Conservation (phyloP, 106 monocot species). For the Chionographis japonica region DNA sequence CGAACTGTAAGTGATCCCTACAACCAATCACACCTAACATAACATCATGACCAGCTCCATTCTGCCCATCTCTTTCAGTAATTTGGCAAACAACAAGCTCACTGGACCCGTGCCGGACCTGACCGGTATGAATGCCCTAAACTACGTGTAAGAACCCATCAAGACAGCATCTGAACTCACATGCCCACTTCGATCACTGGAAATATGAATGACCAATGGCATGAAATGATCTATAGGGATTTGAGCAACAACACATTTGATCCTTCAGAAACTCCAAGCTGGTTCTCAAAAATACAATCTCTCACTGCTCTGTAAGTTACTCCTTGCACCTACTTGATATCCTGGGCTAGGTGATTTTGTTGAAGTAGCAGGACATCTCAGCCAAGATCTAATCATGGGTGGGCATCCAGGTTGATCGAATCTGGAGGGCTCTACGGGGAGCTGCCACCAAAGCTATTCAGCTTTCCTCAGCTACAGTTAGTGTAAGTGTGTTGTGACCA, state of each 20-base stretch:
- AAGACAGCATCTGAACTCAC: not conserved
- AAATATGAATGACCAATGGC: not conserved
- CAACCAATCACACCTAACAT: not conserved
- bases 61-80: slow-evolving; percentile 28
- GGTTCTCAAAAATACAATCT: slow-evolving; percentile 34
- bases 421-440: slow-evolving; percentile 37
- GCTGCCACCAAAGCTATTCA: slow-evolving; percentile 43
- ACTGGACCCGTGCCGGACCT: slow-evolving; percentile 64
- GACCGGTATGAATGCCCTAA: slow-evolving; percentile 41
- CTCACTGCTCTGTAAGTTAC: slow-evolving; percentile 49
- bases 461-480: slow-evolving; percentile 37
- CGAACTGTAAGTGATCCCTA: slow-evolving; percentile 40
- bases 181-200: not conserved
- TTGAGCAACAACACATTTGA: slow-evolving; percentile 76
- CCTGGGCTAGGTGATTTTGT: not conserved
- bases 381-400: not conserved
- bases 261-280: slow-evolving; percentile 43
- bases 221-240: slow-evolving; percentile 38
- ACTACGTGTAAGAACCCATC: slow-evolving; percentile 55
- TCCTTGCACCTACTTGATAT: too few species aligned
- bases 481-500: slow-evolving; percentile 30
- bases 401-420: slow-evolving; percentile 37
- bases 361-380: not conserved
- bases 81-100: slow-evolving; percentile 63
- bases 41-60: too few species aligned